These are phyloP conservation scores for Sphagnurus paluster DNA, from an alignment of 1,284 basidiomycete species.

Conservation along the genomic window DNA sequence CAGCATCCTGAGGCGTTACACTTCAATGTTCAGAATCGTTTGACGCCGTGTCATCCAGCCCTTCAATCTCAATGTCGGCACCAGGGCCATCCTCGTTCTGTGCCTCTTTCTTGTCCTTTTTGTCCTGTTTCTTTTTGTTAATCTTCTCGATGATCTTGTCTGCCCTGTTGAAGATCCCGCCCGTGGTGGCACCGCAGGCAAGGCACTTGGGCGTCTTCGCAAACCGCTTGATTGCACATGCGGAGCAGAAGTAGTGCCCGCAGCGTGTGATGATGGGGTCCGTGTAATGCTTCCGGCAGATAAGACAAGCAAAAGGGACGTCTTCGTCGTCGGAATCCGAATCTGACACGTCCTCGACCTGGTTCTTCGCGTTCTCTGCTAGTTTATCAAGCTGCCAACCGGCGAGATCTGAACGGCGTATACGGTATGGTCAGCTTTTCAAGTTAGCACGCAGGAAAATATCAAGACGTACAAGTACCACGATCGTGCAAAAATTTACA, in stretches of 20 bases:
- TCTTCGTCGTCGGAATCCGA: constrained; percentile 80
- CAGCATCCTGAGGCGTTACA: not conserved
- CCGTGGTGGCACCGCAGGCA: constrained; percentile 91
- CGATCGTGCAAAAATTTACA: constrained; percentile 96
- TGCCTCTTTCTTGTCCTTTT: constrained; percentile 46
- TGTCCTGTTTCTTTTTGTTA: constrained; percentile 58
- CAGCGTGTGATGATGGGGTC: constrained; percentile 96
- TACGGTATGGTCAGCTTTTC: constrained; percentile 23
- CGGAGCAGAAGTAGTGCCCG: constrained; percentile 95
- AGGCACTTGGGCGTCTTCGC: constrained; percentile 94
- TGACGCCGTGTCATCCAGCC: constrained; percentile 32
- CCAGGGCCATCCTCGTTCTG: constrained; percentile 41
- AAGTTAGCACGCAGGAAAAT: constrained; percentile 13
- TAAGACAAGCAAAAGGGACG: constrained; percentile 95
- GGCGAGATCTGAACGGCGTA: constrained; percentile 75
- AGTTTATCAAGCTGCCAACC: constrained; percentile 97
- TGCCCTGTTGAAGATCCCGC: constrained; percentile 92
- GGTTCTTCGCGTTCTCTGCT: constrained; percentile 64
- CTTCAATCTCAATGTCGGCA: constrained; percentile 63
- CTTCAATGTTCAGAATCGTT: not conserved
- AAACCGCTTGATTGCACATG: constrained; percentile 92
- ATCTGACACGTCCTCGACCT: constrained; percentile 56
- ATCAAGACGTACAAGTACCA: constrained; percentile 68
- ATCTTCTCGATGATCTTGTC: constrained; percentile 82
- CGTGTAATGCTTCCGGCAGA: constrained; percentile 93